phyloP scores from a whole-genome alignment of 352 stramenopile genomes.

The Saprolegnia diclina region DNA sequence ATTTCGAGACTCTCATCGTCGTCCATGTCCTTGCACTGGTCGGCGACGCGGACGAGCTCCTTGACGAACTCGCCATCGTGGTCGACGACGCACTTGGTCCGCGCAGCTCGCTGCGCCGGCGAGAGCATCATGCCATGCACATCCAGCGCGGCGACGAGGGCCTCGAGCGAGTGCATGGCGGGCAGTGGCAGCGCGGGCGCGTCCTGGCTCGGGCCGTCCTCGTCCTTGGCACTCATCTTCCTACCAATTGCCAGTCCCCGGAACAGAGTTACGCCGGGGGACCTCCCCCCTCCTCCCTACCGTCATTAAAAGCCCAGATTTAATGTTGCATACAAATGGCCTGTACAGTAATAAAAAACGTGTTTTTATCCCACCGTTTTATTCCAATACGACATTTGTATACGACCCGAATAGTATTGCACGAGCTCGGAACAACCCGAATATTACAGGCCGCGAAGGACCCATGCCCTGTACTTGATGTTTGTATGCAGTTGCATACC shows the following conservation, averaged over 20 bases:
- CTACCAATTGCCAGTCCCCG: neutral
- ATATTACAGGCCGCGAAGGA: neutral
- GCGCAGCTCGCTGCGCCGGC: constrained; percentile 21
- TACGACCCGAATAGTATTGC: constrained; percentile 1
- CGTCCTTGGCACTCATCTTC: constrained; percentile 5
- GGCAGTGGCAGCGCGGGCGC: constrained; percentile 2
- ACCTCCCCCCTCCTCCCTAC: neutral
- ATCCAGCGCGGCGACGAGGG: constrained; percentile 5
- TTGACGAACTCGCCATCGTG: constrained; percentile 25
- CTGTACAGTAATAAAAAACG: neutral
- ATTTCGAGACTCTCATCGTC: constrained; percentile 26
- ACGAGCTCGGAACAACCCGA: neutral
- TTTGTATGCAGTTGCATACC: neutral
- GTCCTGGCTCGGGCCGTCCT: neutral
- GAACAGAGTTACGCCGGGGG: neutral
- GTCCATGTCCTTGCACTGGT: constrained; percentile 26
- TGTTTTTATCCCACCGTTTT: neutral
- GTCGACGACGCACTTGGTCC: constrained; percentile 20
- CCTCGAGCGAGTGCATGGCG: constrained; percentile 20
- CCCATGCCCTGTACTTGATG: neutral
- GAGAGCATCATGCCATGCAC: constrained; percentile 13
- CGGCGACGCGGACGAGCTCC: constrained; percentile 23
- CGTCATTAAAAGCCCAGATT: neutral
- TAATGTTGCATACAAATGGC: neutral
- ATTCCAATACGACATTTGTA: neutral